Base-by-base conservation (phyloP, 2,329 filamentous ascomycete genomes). In the Epichloe gansuensis region DNA sequence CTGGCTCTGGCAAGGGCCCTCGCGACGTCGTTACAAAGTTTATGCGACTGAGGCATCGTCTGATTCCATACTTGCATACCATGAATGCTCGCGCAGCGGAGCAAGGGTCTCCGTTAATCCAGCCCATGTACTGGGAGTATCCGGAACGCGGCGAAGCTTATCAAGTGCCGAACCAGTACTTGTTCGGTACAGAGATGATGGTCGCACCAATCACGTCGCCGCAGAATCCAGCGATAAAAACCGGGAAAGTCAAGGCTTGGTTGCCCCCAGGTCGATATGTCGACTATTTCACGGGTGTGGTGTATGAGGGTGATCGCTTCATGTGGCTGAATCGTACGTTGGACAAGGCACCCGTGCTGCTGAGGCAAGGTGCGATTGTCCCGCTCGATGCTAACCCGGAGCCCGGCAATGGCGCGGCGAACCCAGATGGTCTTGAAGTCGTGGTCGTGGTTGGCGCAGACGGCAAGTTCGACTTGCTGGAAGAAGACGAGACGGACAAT, bases 121-220 rank as follows among this genome's bases (percentile, higher is more conserved):
- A 78, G 60, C 81, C 81, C 0, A 70, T 84, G 67, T 84, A 84
- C 66, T 84, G 80, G 80, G 69, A 71, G 43, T 74, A 76, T 54
- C 75, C 77, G 0, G 67, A 72, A 1, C 59, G 62, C 0, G 71
- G 77, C 1, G 73, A 76, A 52, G 78, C 80, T 0, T 84, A 84
- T 62, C 58, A 62, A 1, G 69, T 76, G 0, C 74, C 73, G 0
- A 83, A 81, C 56, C 71, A 82, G 60, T 84, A 76, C 61, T 72
- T 71, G 57, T 83, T 83, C 56, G 81, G 80, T 2, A 70, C 72
- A 0, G 68, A 76, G 27, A 62, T 84, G 13, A 63, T 84, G 3
- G 76, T 82, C 0, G 71, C 71, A 0, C 80, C 81, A 0, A 74
- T 84, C 44, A 77, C 76, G 1, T 65, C 67, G 5, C 77, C 77